Evolutionary conservation across 1,139 yeast species (phyloP).

Genomic region (Arxiozyma slooffiae): DNA sequence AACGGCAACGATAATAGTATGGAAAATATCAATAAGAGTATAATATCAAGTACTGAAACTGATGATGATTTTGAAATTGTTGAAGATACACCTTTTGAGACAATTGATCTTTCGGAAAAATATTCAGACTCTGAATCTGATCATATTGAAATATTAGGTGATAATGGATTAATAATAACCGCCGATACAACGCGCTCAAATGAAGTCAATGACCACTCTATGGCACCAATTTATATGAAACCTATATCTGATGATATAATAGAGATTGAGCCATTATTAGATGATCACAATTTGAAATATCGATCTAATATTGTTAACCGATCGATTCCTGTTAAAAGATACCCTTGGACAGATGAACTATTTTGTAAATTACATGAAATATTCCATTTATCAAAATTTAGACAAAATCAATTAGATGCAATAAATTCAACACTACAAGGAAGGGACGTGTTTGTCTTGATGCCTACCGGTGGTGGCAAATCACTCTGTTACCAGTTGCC

Average conservation of each 20-base stretch:
- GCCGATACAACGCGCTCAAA: not conserved
- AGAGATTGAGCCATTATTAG: constrained; percentile 8
- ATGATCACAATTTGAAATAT: constrained; percentile 1
- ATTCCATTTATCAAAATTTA: constrained; percentile 56
- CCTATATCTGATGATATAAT: not conserved
- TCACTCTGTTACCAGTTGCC: constrained; percentile 94
- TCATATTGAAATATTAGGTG: not conserved
- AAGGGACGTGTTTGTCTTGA: constrained; percentile 81
- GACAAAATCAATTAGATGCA: constrained; percentile 82
- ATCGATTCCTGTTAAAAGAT: constrained; percentile 8
- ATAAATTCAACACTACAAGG: constrained; percentile 72
- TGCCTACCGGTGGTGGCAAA: constrained; percentile 99
- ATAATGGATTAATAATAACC: not conserved
- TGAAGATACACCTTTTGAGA: constrained; percentile 16
- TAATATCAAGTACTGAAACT: not conserved
- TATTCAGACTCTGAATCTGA: not conserved
- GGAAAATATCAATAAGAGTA: not conserved
- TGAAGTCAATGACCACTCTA: not conserved
- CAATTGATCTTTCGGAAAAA: constrained; percentile 1
- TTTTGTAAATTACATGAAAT: constrained; percentile 43
- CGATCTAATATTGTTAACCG: not conserved
- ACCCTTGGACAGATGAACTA: constrained; percentile 62
- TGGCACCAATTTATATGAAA: not conserved
- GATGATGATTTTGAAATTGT: constrained; percentile 11
- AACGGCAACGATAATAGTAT: not conserved